Evolutionary conservation across 208 protist genomes (phyloP).

Genomic region (Trypanosoma boissoni): DNA sequence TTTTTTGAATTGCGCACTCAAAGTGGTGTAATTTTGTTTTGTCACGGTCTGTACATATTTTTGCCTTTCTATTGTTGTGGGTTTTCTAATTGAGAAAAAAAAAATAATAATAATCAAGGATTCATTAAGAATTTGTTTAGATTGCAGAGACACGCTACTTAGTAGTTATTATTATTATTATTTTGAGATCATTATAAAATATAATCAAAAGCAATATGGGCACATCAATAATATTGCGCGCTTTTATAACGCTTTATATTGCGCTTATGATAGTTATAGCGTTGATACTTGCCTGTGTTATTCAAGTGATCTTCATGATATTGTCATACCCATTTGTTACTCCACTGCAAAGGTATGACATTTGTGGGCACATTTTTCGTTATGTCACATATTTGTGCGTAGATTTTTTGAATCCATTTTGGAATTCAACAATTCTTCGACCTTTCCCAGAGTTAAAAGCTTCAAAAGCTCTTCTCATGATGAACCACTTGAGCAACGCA

Average conservation of each 20-base stretch:
- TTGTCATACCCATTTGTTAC: slow-evolving; percentile 64
- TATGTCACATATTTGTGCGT: slow-evolving; percentile 49
- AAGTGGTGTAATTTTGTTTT: no score
- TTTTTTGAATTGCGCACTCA: no score
- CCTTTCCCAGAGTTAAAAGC: slow-evolving; percentile 57
- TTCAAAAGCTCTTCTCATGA: slow-evolving; percentile 77
- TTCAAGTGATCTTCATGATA: slow-evolving; percentile 59
- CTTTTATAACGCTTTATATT: slow-evolving; percentile 58
- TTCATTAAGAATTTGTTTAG: no score
- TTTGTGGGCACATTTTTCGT: slow-evolving; percentile 79
- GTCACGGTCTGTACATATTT: no score
- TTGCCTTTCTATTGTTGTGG: no score
- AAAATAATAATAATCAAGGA: no score
- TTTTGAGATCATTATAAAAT: no score
- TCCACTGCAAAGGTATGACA: slow-evolving; percentile 50
- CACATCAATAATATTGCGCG: slow-evolving; percentile 29
- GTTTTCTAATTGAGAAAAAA: no score
- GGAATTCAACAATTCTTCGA: slow-evolving; percentile 61
- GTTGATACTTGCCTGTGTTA: slow-evolving; percentile 67
- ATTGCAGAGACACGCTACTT: no score
- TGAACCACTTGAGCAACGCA: slow-evolving; percentile 81
- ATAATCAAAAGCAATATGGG: no score
- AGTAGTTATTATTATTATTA: no score
- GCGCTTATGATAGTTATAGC: slow-evolving; percentile 36
- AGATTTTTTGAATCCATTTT: slow-evolving; percentile 81